Conservation (phyloP, 1,139 yeast genomes). For the Yamadazyma diddensiae region DNA sequence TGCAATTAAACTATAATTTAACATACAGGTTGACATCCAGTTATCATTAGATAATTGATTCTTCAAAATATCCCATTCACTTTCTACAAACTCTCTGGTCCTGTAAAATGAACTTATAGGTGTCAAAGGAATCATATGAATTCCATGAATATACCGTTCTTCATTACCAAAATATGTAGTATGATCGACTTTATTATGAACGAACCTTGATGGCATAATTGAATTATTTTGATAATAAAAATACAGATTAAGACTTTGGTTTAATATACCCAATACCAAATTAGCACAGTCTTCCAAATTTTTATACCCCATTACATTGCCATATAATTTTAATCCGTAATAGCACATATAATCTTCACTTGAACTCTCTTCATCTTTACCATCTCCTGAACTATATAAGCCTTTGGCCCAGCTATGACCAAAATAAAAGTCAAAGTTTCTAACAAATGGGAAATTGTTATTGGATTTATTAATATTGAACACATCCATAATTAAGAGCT, state of each 20-base stretch:
- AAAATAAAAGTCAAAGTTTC: constrained; percentile 67
- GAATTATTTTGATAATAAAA: constrained; percentile 52
- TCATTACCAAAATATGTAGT: constrained; percentile 78
- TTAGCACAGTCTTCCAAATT: constrained; percentile 68
- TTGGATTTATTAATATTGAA: constrained; percentile 61
- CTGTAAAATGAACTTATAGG: constrained; percentile 84
- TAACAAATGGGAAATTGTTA: constrained; percentile 59
- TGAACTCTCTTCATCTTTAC: constrained; percentile 70
- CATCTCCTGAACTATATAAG: constrained; percentile 59
- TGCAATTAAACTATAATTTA: constrained; percentile 22
- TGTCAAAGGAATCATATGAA: constrained; percentile 87
- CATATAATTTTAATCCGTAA: constrained; percentile 76
- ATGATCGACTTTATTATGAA: constrained; percentile 72
- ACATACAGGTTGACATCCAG: constrained; percentile 22
- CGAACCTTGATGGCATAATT: constrained; percentile 48
- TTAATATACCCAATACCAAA: constrained; percentile 58
- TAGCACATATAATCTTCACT: constrained; percentile 74
- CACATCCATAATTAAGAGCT: constrained; percentile 62
- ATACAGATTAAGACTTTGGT: constrained; percentile 55
- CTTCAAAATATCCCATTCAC: constrained; percentile 71
- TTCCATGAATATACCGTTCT: constrained; percentile 85
- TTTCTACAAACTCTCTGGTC: constrained; percentile 59
- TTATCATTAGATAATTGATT: constrained; percentile 14
- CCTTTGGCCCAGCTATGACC: constrained; percentile 85
- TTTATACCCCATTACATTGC: constrained; percentile 55